Conservation (phyloP, 208 protist genomes). For the Leishmania amazonensis region DNA sequence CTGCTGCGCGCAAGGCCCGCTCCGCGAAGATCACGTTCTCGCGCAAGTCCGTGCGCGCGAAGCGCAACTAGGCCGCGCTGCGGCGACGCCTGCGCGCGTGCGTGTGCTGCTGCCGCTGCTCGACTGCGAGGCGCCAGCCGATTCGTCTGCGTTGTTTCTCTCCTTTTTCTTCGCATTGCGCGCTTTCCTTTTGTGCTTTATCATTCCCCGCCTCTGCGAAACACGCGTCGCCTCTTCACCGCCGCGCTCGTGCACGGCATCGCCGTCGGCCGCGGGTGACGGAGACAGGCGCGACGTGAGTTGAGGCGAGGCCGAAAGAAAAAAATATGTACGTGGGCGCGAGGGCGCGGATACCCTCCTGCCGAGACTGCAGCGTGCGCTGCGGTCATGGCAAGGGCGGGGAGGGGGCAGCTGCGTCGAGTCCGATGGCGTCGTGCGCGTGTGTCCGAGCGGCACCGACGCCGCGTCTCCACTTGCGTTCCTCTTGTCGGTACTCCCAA, state of each 20-base stretch:
- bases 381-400: background rate
- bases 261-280: constrained; percentile 68
- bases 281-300: constrained; percentile 65
- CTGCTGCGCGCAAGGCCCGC: constrained; percentile 78
- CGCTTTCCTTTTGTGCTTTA: no score
- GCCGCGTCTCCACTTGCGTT: background rate
- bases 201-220: no score
- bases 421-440: background rate
- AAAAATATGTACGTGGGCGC: background rate
- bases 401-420: background rate
- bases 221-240: no score
- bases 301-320: constrained; percentile 54
- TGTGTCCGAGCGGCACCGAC: background rate
- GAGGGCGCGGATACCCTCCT: background rate
- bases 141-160: constrained; percentile 15
- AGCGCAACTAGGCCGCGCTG: constrained; percentile 47
- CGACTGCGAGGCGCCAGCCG: background rate
- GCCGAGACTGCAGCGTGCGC: background rate
- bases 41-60: constrained; percentile 76
- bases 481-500: background rate
- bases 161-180: background rate
- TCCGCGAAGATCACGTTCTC: constrained; percentile 74
- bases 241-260: constrained; percentile 37
- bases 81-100: background rate
- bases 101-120: background rate